These are phyloP conservation scores for Avena insularis DNA, from an alignment of 176 grass and related monocot species.

Conservation along the genomic window DNA sequence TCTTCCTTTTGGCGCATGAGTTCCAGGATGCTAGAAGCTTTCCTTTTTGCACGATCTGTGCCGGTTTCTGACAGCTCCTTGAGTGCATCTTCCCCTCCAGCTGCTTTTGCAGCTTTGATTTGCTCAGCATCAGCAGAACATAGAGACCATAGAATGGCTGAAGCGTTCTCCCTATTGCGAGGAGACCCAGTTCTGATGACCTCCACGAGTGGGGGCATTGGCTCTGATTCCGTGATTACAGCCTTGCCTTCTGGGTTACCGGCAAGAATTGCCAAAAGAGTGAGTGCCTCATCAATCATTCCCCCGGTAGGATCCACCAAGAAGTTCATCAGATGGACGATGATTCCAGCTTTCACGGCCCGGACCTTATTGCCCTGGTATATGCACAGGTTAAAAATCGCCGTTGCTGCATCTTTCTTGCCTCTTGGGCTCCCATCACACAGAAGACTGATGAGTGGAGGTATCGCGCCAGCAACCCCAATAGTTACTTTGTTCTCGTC, in stretches of 20 bases:
- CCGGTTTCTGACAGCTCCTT: slow-evolving; percentile 81
- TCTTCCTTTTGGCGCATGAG: slow-evolving; percentile 66
- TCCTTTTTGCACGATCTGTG: slow-evolving; percentile 91
- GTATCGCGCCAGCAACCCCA: slow-evolving; percentile 79
- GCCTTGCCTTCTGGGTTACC: slow-evolving; percentile 74
- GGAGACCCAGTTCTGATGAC: slow-evolving; percentile 74
- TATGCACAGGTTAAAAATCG: slow-evolving; percentile 96
- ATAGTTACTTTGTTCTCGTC: slow-evolving; percentile 89
- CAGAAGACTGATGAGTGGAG: slow-evolving; percentile 81
- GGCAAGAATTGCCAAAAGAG: slow-evolving; percentile 76
- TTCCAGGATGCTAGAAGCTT: slow-evolving; percentile 77
- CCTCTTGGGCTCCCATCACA: slow-evolving; percentile 85
- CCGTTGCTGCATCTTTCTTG: slow-evolving; percentile 95
- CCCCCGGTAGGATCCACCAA: slow-evolving; percentile 73
- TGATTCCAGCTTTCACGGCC: slow-evolving; percentile 79
- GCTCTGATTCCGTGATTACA: slow-evolving; percentile 54
- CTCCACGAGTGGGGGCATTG: slow-evolving; percentile 66
- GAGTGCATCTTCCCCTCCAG: slow-evolving; percentile 70
- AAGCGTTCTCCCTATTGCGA: slow-evolving; percentile 79
- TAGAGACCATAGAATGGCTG: slow-evolving; percentile 75
- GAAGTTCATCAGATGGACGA: slow-evolving; percentile 78
- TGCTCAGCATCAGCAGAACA: slow-evolving; percentile 67
- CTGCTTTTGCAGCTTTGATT: slow-evolving; percentile 54
- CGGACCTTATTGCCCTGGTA: slow-evolving; percentile 86
- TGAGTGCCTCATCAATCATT: slow-evolving; percentile 93